Evolutionary conservation across 306 rosid genomes (phyloP).

Genomic region (Notholithocarpus densiflorus): DNA sequence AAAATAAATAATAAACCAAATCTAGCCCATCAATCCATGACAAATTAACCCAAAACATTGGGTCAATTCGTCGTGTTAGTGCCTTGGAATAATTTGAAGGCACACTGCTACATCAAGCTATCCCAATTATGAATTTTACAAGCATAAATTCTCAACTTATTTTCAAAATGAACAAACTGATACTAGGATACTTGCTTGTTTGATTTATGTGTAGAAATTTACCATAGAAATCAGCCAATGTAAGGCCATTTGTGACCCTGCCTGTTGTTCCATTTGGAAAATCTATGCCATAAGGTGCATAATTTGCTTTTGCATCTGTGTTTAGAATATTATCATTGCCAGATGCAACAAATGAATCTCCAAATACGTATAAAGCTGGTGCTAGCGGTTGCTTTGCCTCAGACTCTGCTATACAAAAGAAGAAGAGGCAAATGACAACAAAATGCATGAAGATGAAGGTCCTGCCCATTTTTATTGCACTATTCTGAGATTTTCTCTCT

Average conservation of each 20-base stretch:
- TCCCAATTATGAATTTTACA: too few relatives aligned
- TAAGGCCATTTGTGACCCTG: background rate
- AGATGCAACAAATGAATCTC: background rate
- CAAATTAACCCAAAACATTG: too few relatives aligned
- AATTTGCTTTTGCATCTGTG: background rate
- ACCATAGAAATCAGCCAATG: background rate
- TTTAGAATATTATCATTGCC: background rate
- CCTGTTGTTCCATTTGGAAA: background rate
- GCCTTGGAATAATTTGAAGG: too few relatives aligned
- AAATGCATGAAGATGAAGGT: background rate
- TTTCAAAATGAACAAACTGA: background rate
- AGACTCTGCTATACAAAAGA: background rate
- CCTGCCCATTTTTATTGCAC: background rate
- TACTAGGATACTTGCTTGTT: background rate
- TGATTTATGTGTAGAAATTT: background rate
- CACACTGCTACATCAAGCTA: too few relatives aligned
- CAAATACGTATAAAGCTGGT: background rate
- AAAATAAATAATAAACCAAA: too few relatives aligned
- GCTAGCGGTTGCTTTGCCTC: background rate
- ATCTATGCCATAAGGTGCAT: constrained; percentile 9
- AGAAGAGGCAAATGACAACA: background rate
- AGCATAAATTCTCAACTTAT: too few relatives aligned
- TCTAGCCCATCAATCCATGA: too few relatives aligned
- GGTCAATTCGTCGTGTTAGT: too few relatives aligned
- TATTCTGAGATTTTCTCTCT: background rate